These are phyloP conservation scores for Jacaranda copaia DNA, from an alignment of 257 asterid species.

Conservation along the genomic window DNA sequence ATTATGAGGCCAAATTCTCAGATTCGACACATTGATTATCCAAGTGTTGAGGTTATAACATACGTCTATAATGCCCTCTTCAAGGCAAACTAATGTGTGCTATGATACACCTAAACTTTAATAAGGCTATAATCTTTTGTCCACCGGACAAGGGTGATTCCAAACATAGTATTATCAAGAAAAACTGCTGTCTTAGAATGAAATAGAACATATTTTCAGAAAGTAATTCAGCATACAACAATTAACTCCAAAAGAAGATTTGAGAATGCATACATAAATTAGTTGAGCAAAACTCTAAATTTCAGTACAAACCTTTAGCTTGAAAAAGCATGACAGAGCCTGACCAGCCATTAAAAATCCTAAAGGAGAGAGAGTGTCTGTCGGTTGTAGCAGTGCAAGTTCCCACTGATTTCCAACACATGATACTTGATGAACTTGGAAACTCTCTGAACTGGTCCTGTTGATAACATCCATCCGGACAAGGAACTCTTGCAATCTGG, in stretches of 20 bases:
- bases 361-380: slow-evolving; percentile 59
- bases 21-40: background rate
- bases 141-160: slow-evolving; percentile 13
- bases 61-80: background rate
- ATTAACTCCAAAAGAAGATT: slow-evolving; percentile 21
- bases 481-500: slow-evolving; percentile 83
- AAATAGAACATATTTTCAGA: slow-evolving; percentile 6
- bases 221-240: slow-evolving; percentile 7
- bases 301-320: slow-evolving; percentile 77
- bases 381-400: slow-evolving; percentile 73
- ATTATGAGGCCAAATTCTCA: slow-evolving; percentile 1
- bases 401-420: slow-evolving; percentile 90
- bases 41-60: slow-evolving; percentile 1
- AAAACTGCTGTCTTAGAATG: slow-evolving; percentile 2
- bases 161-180: background rate
- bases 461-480: slow-evolving; percentile 88
- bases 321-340: slow-evolving; percentile 86
- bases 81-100: slow-evolving; percentile 15
- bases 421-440: slow-evolving; percentile 88
- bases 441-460: slow-evolving; percentile 77
- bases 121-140: slow-evolving; percentile 5
- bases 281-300: slow-evolving; percentile 22
- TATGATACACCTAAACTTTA: slow-evolving; percentile 13
- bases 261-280: slow-evolving; percentile 4
- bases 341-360: slow-evolving; percentile 81